These are phyloP conservation scores for Emericellopsis cladophorae DNA, from an alignment of 2,329 filamentous ascomycete genomes.

Conservation along the genomic window DNA sequence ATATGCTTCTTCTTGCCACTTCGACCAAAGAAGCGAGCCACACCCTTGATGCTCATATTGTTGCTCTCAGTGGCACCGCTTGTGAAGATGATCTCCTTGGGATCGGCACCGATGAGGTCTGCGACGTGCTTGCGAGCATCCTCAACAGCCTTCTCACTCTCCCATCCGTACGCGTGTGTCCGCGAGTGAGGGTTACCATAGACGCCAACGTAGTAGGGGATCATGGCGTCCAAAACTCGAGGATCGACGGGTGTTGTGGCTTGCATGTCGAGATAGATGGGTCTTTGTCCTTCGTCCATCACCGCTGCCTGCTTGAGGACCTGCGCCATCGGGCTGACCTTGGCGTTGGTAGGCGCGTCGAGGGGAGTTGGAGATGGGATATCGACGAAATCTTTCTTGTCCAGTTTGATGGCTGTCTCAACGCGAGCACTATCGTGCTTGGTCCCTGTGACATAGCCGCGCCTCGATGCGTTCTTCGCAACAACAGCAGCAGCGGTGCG, in stretches of 20 bases:
- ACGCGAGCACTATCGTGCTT: conserved; percentile 72
- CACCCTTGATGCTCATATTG: conserved; percentile 99
- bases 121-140: conserved; percentile 76
- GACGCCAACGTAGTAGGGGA: conserved; percentile 83
- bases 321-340: conserved; percentile 73
- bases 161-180: conserved; percentile 97
- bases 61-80: conserved; percentile 97
- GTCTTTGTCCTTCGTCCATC: conserved; percentile 83
- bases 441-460: conserved; percentile 75
- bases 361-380: conserved; percentile 20
- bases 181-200: conserved; percentile 96
- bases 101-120: conserved; percentile 77
- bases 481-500: conserved; percentile 16
- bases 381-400: conserved; percentile 70
- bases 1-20: conserved; percentile 97
- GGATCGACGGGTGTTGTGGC: conserved; percentile 93
- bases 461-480: conserved; percentile 20
- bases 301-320: conserved; percentile 85
- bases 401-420: conserved; percentile 74
- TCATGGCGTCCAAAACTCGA: conserved; percentile 89
- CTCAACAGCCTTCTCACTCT: conserved; percentile 89
- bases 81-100: conserved; percentile 98
- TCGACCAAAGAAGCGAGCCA: conserved; percentile 87
- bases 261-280: conserved; percentile 98
- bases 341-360: conserved; percentile 28